Evolutionary conservation across 1,139 yeast genomes (phyloP).

Genomic region (Taiozyma sp.): DNA sequence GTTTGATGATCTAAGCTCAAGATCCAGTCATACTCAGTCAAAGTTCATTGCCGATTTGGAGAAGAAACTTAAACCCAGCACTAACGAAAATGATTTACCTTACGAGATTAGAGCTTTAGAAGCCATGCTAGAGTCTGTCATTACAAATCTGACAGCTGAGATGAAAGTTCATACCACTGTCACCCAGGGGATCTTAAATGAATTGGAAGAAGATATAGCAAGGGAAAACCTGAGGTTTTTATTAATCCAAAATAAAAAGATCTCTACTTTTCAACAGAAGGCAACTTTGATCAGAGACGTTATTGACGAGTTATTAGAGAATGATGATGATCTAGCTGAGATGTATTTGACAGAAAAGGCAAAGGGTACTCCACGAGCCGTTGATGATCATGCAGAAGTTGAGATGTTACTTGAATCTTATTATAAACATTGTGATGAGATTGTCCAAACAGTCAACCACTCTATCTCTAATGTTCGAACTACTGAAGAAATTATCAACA

Average conservation of each 20-base stretch:
- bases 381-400: slow-evolving; percentile 63
- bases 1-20: slow-evolving; percentile 54
- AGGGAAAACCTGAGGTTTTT: slow-evolving; percentile 63
- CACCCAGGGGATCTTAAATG: slow-evolving; percentile 60
- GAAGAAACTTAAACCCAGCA: slow-evolving; percentile 33
- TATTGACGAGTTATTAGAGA: slow-evolving; percentile 71
- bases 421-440: slow-evolving; percentile 93
- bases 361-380: slow-evolving; percentile 21
- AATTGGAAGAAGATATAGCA: slow-evolving; percentile 66
- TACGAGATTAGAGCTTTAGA: slow-evolving; percentile 92
- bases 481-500: slow-evolving; percentile 95
- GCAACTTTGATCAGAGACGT: slow-evolving; percentile 64
- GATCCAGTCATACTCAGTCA: slow-evolving; percentile 35
- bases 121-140: slow-evolving; percentile 76
- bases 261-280: slow-evolving; percentile 64
- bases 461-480: slow-evolving; percentile 79
- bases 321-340: slow-evolving; percentile 84
- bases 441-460: slow-evolving; percentile 89
- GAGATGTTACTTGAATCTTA: slow-evolving; percentile 92
- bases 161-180: slow-evolving; percentile 70
- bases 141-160: slow-evolving; percentile 81
- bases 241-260: slow-evolving; percentile 59
- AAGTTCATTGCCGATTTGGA: slow-evolving; percentile 48
- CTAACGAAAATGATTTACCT: slow-evolving; percentile 14
- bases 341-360: slow-evolving; percentile 64